Base-by-base conservation (phyloP, 2,329 filamentous ascomycete genomes). In the Colletotrichum plurivorum region DNA sequence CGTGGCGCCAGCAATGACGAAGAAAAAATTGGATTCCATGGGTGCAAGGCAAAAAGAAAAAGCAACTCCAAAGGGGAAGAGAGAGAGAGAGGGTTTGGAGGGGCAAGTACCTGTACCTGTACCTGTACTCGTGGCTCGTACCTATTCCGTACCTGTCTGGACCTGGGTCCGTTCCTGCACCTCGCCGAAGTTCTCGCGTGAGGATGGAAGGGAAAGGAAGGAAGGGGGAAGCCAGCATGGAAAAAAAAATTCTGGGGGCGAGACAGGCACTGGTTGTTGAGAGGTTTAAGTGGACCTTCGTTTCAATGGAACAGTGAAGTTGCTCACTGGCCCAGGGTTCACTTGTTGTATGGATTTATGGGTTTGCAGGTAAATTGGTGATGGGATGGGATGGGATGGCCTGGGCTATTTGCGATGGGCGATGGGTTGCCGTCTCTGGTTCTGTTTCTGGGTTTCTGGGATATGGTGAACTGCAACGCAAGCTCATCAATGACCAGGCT, bases 251-350 rank as follows among this genome's bases (percentile, higher is more conserved):
- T 45, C 48, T 55, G 60, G 67, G 69, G 52, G 69, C 57, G 53
- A 43, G 43, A 54, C 36, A 69, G 67, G 66, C 67, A 71, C 56
- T 69, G 57, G 69, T 71, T 71, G 69, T 71, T 71, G 69, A 70
- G 66, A 68, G 69, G 69, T 71, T 71, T 71, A 67, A 71, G 69
- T 71, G 69, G 69, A 71, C 67, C 69, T 69, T 69, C 56, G 41
- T 54, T 58, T 58, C 54, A 36, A 36, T 36, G 31, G 31, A 36
- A 36, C 31, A 36, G 31, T 56, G 16, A 55, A 66, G 43, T 69
- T 55, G 45, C 61, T 66, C 49, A 58, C 54, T 56, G 61, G 59
- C 46, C 59, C 66, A 56, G 45, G 2, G 7, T 36, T 36, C 31
- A 36, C 31, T 10, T 36, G 27, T 31, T 31, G 8, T 65, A 46